Evolutionary conservation across 495 filamentous ascomycete genomes (phyloP), one percentile per base, ranked within the genome.

Genomic region (Parathielavia appendiculata): DNA sequence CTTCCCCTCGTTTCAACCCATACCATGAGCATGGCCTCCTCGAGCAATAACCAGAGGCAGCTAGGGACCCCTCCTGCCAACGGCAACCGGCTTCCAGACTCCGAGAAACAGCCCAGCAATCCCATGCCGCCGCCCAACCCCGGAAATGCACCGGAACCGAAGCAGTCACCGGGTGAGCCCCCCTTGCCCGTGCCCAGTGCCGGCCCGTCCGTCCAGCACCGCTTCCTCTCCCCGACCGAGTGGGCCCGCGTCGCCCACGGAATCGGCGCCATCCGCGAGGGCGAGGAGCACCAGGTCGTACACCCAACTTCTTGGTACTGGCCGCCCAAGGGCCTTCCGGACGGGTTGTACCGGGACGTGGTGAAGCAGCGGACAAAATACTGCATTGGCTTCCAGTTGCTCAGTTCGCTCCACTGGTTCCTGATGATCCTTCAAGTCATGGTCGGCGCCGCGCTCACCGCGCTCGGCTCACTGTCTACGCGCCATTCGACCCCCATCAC

Each of bases 171-270:
- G 1, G 20, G 36, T 13, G 39, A 23, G 43, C 58, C 20, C 48
- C 59, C 13, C 60, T 56, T 19, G 41, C 26, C 26, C 26, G 26
- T 6, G 26, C 26, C 26, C 26, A 30, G 6, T 6, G 26, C 26
- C 26, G 26, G n/a, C 16, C 30, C 53, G 2, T 47, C 54, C 20
- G 40, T 57, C 16, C 62, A 51, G 0, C 64, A 75, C 40, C 72
- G 75, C 41, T 73, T 75, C 45, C 60, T 77, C 36, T 56, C 69
- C 0, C 71, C 76, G 5, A 43, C 63, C 1, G 76, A 77, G 48
- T 79, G 76, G 75, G 68, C 73, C 19, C 70, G 75, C 26, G 66
- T 79, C 20, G 76, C 75, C 47, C 71, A 73, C 60, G 74, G 74
- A 0, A 36, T 79, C 17, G 75, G 76, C 0, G 75, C 74, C n/a